Evolutionary conservation across 345 rosid genomes (phyloP), one percentile per base, ranked within the genome.

Genomic region (Sonneratia alba): DNA sequence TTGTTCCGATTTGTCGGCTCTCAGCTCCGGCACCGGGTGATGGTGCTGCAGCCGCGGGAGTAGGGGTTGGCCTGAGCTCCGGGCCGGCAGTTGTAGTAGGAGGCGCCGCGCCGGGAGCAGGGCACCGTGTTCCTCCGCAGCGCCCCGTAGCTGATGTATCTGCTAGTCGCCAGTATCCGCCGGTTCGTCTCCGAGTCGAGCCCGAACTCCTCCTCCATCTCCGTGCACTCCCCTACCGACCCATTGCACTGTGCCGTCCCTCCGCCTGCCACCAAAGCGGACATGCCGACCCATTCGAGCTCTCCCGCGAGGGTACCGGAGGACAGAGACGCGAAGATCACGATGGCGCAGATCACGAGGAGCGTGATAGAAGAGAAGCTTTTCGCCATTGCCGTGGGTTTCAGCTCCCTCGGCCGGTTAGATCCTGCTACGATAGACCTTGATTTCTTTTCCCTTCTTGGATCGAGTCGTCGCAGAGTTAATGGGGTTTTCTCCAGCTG

Each of bases 51-150:
- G 22, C 95, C 92, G 66, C 97, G 91, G 72, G 34, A 73, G 70
- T 89, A 94, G 38, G 96, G 96, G 77, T 94, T 94, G 55, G 96
- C 90, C 73, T 82, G 67, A 5, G 89, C 89, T 47, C 97, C 96
- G 1, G 78, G 68, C 74, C 73, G 77, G 75, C 98, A 94, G 78
- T 91, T 94, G 74, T 94, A 91, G 81, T 94, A 94, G 24, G 97
- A 89, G 0, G 92, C 90, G 38, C 98, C 98, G 82, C 92, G 84
- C 71, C 37, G 85, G 3, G 92, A 87, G 80, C 98, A 91, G 10
- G 97, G 97, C 65, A 85, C 85, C 3, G 89, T 76, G 83, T 88
- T 75, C 73, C 88, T 65, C 82, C 81, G 89, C 83, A 94, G 74
- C 9, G 94, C 90, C 9, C 75, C 88, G 63, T 88, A 91, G 85